These are phyloP conservation scores for Prunus padus DNA, from an alignment of 306 rosid species.

Conservation along the genomic window DNA sequence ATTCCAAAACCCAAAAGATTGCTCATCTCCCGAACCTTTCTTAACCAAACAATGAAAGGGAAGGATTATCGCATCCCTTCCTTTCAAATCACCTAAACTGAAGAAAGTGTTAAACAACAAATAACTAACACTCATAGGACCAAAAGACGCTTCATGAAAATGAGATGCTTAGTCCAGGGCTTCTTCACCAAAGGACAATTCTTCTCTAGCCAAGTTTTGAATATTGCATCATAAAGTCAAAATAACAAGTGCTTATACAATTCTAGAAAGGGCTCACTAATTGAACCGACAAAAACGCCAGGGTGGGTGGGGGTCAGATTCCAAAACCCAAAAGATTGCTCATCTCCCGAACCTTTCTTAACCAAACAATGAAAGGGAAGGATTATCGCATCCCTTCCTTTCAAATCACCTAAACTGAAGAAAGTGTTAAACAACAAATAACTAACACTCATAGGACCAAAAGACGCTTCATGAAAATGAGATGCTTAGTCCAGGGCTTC, in stretches of 20 bases:
- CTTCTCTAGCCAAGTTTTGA: background rate
- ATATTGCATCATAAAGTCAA: background rate
- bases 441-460: too few relatives aligned
- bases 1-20: background rate
- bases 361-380: too few relatives aligned
- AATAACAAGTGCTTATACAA: background rate
- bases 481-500: background rate
- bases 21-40: background rate
- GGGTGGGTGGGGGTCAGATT: too few relatives aligned
- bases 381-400: too few relatives aligned
- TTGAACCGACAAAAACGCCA: background rate
- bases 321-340: too few relatives aligned
- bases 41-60: background rate
- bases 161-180: background rate
- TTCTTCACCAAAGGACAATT: background rate
- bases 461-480: too few relatives aligned
- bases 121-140: too few relatives aligned
- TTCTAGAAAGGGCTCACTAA: background rate
- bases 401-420: too few relatives aligned
- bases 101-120: background rate
- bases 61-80: background rate
- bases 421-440: background rate
- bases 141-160: too few relatives aligned
- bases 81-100: too few relatives aligned
- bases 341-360: too few relatives aligned